Evolutionary conservation across 2,329 filamentous ascomycete species (phyloP).

Genomic region (Fusarium chaquense): DNA sequence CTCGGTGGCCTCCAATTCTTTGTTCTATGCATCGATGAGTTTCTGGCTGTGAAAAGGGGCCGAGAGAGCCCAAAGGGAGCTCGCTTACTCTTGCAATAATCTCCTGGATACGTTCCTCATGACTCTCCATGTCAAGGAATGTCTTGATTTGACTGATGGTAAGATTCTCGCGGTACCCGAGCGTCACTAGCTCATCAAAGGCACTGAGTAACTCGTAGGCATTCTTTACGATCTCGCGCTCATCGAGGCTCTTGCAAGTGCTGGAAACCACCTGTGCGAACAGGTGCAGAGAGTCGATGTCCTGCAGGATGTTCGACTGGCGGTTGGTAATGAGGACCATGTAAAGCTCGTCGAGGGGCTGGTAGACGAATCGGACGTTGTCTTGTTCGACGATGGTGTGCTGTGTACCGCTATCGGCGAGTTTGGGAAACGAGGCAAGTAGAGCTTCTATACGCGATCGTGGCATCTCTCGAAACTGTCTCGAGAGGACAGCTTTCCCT

Average conservation of each 20-base stretch:
- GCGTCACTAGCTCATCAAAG: slow-evolving; percentile 95
- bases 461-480: slow-evolving; percentile 98
- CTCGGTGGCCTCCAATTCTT: slow-evolving; percentile 97
- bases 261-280: slow-evolving; percentile 98
- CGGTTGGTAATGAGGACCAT: slow-evolving; percentile 99
- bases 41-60: not conserved
- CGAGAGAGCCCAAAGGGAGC: not conserved
- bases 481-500: slow-evolving; percentile 97
- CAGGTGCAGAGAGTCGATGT: slow-evolving; percentile 97
- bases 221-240: slow-evolving; percentile 94
- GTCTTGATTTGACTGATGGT: slow-evolving; percentile 98
- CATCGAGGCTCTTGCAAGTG: slow-evolving; percentile 95
- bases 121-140: slow-evolving; percentile 98
- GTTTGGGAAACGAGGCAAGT: slow-evolving; percentile 96
- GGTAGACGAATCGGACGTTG: slow-evolving; percentile 99
- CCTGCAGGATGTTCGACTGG: slow-evolving; percentile 98
- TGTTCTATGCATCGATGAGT: slow-evolving; percentile 74
- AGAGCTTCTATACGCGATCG: slow-evolving; percentile 96
- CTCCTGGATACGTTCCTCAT: slow-evolving; percentile 98
- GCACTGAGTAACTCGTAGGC: slow-evolving; percentile 96
- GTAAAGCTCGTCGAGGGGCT: slow-evolving; percentile 98
- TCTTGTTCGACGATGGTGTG: slow-evolving; percentile 99
- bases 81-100: slow-evolving; percentile 86
- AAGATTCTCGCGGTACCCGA: slow-evolving; percentile 96
- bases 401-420: slow-evolving; percentile 94